Evolutionary conservation across 2,329 filamentous ascomycete genomes (phyloP).

Genomic region (Exutisphaerella laricina): DNA sequence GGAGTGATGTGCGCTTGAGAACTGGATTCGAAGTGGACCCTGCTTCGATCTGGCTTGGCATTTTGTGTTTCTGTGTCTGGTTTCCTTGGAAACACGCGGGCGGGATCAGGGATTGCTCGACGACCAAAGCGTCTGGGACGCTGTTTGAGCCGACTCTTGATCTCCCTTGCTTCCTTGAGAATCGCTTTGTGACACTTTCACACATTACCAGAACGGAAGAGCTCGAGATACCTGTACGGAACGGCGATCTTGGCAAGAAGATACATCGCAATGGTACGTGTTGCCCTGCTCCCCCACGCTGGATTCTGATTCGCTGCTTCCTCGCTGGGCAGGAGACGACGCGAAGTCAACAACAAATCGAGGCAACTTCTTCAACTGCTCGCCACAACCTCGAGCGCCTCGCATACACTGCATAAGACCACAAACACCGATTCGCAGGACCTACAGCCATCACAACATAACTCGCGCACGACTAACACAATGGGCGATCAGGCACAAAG

Average conservation of each 20-base stretch:
- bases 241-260: not conserved
- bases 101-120: not conserved
- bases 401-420: not conserved
- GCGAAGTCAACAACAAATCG: slow-evolving; percentile 4
- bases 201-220: not conserved
- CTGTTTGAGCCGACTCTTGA: not conserved
- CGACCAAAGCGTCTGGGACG: not conserved
- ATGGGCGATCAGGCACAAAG: slow-evolving; percentile 59
- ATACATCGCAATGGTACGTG: slow-evolving; percentile 3
- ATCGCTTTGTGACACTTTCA: not conserved
- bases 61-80: too few species aligned
- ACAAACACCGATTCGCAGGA: too few species aligned
- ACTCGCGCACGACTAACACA: not conserved
- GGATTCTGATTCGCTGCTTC: not conserved
- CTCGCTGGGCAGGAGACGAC: not conserved
- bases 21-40: too few species aligned
- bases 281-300: not conserved
- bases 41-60: slow-evolving; percentile 1
- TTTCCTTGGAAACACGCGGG: not conserved
- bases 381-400: not conserved
- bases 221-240: not conserved
- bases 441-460: not conserved
- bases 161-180: slow-evolving; percentile 2
- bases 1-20: too few species aligned
- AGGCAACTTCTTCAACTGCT: not conserved